Conservation (phyloP, 257 asterid species). For the Nicotiana paniculata region DNA sequence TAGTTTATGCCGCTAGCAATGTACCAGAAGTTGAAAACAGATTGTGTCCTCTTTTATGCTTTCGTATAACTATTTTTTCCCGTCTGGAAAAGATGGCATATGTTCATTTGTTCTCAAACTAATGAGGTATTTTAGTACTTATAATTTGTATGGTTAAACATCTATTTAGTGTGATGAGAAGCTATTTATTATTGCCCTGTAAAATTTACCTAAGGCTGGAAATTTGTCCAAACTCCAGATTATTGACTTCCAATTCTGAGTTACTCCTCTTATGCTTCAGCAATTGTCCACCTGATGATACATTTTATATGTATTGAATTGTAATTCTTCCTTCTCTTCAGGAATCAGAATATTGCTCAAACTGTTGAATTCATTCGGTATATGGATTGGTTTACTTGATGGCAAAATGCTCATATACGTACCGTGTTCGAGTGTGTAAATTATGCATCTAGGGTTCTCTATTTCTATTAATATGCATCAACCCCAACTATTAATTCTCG, state of each 20-base stretch:
- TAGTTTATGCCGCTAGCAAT: no score
- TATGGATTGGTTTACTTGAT: not conserved
- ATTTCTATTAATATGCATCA: not conserved
- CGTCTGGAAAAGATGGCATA: no score
- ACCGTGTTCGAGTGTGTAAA: not conserved
- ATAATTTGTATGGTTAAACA: no score
- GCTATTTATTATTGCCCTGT: conserved; percentile 9
- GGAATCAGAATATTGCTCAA: not conserved
- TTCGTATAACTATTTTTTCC: no score
- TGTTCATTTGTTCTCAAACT: no score
- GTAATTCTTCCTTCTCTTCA: not conserved
- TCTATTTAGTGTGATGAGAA: no score
- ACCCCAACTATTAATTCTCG: not conserved
- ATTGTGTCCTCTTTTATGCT: no score
- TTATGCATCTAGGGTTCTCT: not conserved
- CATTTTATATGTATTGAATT: not conserved
- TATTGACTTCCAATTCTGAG: not conserved
- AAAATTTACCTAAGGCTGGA: conserved; percentile 18
- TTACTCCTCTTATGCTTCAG: not conserved
- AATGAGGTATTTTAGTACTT: no score
- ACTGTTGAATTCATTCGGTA: not conserved
- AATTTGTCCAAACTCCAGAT: not conserved
- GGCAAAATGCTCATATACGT: not conserved
- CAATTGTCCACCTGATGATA: not conserved
- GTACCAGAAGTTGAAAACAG: no score